Conservation (phyloP, 225 moss, liverwort and hornwort species). For the Pseudisothecium myosuroides region DNA sequence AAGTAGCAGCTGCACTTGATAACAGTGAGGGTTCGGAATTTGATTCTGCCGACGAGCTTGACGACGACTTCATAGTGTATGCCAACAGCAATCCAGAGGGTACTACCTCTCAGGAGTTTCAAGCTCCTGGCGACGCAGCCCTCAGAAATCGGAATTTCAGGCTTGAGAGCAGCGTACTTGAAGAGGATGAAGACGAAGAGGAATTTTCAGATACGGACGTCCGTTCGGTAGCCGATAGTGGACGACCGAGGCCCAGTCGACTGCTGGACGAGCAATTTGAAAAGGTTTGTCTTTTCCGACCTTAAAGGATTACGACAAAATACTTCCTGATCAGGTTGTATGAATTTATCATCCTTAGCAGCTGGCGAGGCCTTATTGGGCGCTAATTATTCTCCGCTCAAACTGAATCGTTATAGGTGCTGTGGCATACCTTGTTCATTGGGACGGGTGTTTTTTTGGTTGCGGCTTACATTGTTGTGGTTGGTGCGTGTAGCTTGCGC, state of each 20-base stretch:
- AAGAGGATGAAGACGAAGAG: constrained; percentile 23
- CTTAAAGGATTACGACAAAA: too few relatives aligned
- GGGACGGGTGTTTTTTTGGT: background rate
- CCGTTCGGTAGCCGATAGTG: constrained; percentile 3
- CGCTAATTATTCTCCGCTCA: background rate
- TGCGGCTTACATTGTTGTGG: background rate
- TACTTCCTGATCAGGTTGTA: background rate
- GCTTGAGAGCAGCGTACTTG: constrained; percentile 1
- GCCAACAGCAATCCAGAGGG: constrained; percentile 42
- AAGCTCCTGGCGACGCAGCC: background rate
- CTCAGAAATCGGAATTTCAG: background rate
- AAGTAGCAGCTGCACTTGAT: constrained; percentile 63
- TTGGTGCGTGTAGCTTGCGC: constrained; percentile 45
- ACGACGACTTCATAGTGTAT: constrained; percentile 77
- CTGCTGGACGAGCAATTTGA: constrained; percentile 81
- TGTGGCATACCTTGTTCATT: background rate
- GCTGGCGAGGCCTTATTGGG: background rate
- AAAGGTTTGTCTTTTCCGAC: constrained; percentile 15
- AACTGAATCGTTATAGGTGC: background rate
- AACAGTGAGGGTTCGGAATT: constrained; percentile 58
- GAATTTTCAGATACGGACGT: constrained; percentile 3
- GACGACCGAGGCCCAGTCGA: constrained; percentile 33
- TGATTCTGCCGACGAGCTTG: constrained; percentile 68
- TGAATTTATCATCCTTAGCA: background rate
- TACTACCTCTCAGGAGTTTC: constrained; percentile 1